A percentile compares a stretch with the other conserved stretches of the same genome.
phyloP scores from a whole-genome alignment of 176 grass and related monocot species.

The Eragrostis nindensis region DNA sequence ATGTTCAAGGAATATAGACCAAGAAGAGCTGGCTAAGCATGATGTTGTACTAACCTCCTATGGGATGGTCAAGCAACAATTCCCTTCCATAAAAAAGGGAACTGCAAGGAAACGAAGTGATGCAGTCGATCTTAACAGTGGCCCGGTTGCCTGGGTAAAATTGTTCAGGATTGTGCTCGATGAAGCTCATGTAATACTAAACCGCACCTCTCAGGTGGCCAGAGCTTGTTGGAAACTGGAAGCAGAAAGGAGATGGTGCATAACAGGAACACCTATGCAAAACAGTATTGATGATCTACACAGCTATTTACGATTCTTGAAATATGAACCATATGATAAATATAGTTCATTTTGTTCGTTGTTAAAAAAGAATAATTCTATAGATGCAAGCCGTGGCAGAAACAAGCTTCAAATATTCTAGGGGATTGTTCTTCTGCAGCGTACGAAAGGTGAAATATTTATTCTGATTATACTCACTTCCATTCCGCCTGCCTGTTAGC shows the following conservation, averaged over 20 bases:
- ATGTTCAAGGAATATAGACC: constrained; percentile 76
- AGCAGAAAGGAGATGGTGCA: constrained; percentile 86
- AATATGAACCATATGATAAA: constrained; percentile 73
- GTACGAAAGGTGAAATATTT: constrained; percentile 76
- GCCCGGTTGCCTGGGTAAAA: constrained; percentile 76
- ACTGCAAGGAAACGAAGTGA: too few species aligned
- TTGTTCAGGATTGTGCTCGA: constrained; percentile 95
- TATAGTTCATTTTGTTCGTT: constrained; percentile 54
- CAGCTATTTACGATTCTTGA: constrained; percentile 89
- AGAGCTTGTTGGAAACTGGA: constrained; percentile 77
- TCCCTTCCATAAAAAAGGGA: too few species aligned
- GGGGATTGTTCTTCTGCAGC: constrained; percentile 74
- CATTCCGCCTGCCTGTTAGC: neutral
- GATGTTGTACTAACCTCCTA: constrained; percentile 77
- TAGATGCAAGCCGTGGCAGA: constrained; percentile 60
- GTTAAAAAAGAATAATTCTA: constrained; percentile 66
- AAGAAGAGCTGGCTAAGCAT: constrained; percentile 69
- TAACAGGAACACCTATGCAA: constrained; percentile 94
- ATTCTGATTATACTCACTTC: neutral
- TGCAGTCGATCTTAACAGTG: constrained; percentile 40
- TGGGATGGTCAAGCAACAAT: too few species aligned
- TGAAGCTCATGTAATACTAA: constrained; percentile 94
- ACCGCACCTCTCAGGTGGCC: constrained; percentile 65
- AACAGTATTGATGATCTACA: constrained; percentile 88
- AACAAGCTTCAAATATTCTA: constrained; percentile 87